Evolutionary conservation across 805 yeast species (phyloP).

Genomic region (Cyberlindnera veronae): DNA sequence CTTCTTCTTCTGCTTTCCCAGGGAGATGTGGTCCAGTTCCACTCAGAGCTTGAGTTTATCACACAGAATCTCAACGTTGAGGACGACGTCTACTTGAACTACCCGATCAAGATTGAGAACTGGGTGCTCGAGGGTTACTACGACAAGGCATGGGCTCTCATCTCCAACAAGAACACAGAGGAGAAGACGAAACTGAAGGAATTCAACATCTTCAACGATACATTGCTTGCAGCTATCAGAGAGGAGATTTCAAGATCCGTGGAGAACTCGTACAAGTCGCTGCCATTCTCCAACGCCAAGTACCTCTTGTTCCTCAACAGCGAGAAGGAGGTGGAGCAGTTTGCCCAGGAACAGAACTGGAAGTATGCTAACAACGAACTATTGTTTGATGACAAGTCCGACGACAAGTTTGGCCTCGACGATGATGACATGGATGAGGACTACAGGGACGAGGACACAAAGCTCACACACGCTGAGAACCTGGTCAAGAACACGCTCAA

Average conservation of each 20-base stretch:
- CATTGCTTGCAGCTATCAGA: constrained; percentile 75
- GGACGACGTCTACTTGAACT: constrained; percentile 65
- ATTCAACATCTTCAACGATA: constrained; percentile 71
- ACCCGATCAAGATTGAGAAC: constrained; percentile 86
- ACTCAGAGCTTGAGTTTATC: constrained; percentile 79
- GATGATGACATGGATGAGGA: constrained; percentile 15
- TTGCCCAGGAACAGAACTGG: constrained; percentile 60
- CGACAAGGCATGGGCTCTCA: constrained; percentile 51
- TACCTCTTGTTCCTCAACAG: constrained; percentile 66
- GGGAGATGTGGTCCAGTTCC: constrained; percentile 84
- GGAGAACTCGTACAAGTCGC: constrained; percentile 67
- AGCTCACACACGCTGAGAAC: constrained; percentile 37
- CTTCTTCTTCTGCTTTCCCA: constrained; percentile 73
- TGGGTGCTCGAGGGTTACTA: constrained; percentile 97
- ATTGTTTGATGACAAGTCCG: constrained; percentile 35
- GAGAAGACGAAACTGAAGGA: constrained; percentile 52
- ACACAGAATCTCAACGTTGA: constrained; percentile 45
- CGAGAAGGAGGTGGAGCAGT: constrained; percentile 51
- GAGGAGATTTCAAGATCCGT: constrained; percentile 82
- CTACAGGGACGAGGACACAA: constrained; percentile 28
- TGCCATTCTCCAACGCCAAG: constrained; percentile 83
- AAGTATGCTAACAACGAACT: constrained; percentile 46
- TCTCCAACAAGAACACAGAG: constrained; percentile 27
- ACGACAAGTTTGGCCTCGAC: constrained; percentile 1
- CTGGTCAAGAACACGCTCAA: constrained; percentile 70